Conservation (phyloP, 2,329 filamentous ascomycete species). For the Colletotrichum chrysophilum region DNA sequence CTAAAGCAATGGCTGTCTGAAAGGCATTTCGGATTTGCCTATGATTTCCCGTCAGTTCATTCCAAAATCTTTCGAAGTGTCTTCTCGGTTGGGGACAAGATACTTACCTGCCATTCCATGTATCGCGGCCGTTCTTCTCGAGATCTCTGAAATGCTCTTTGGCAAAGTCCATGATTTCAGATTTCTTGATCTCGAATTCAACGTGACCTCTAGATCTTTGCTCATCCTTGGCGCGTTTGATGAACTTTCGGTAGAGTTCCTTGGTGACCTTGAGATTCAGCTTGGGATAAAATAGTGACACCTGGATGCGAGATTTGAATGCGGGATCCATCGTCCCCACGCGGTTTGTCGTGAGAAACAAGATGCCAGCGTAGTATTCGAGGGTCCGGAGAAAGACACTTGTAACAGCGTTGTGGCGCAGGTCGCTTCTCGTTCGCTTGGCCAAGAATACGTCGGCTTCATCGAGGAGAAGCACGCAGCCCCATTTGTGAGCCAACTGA, state of each 20-base stretch:
- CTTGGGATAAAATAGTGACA: constrained; percentile 48
- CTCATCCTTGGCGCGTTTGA: constrained; percentile 8
- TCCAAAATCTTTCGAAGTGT: fast-evolving
- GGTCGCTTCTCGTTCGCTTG: constrained; percentile 61
- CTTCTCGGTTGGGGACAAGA: neutral
- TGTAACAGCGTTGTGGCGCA: neutral
- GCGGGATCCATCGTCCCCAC: constrained; percentile 49
- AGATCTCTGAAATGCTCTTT: neutral
- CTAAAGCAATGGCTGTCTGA: constrained; percentile 26
- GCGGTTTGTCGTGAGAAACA: constrained; percentile 54
- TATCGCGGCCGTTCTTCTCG: neutral
- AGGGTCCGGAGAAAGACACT: constrained; percentile 44
- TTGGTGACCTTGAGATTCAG: neutral
- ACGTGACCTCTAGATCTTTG: neutral
- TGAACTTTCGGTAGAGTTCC: constrained; percentile 9
- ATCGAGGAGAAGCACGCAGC: neutral
- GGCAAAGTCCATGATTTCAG: neutral
- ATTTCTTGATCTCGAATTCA: neutral
- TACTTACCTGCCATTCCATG: constrained; percentile 25
- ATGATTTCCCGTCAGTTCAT: neutral
- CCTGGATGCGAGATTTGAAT: constrained; percentile 52
- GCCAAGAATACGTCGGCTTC: constrained; percentile 45
- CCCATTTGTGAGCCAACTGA: constrained; percentile 19
- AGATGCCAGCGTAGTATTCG: constrained; percentile 51
- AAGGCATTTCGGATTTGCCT: constrained; percentile 30